Conservation (phyloP, 257 asterid species). For the Solanum sejunctum region DNA sequence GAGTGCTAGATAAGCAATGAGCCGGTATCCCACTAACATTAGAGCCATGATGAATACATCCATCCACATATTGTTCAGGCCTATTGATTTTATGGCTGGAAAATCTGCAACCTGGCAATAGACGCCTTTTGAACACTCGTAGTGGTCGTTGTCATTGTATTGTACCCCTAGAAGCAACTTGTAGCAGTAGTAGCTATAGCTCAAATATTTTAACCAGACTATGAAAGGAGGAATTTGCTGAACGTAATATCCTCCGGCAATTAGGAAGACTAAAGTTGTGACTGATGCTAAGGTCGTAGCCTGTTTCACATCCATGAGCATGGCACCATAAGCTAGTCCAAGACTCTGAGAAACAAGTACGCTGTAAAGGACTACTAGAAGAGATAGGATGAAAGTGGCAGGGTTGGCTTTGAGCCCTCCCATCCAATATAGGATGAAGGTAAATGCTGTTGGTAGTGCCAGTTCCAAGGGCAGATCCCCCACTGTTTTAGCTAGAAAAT, state of each 20-base stretch:
- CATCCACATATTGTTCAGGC: conserved; percentile 60
- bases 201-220: conserved; percentile 72
- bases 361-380: conserved; percentile 65
- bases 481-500: conserved; percentile 75
- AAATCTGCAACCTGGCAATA: conserved; percentile 71
- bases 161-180: conserved; percentile 88
- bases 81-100: conserved; percentile 73
- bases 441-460: conserved; percentile 86
- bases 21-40: conserved; percentile 77
- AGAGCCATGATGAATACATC: conserved; percentile 54
- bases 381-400: conserved; percentile 64
- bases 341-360: conserved; percentile 92
- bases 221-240: conserved; percentile 83
- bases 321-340: conserved; percentile 85
- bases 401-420: conserved; percentile 94
- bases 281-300: conserved; percentile 97
- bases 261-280: conserved; percentile 79
- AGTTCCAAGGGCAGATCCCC: conserved; percentile 95
- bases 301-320: conserved; percentile 91
- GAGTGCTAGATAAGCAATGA: conserved; percentile 77
- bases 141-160: conserved; percentile 48
- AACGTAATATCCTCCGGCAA: conserved; percentile 93
- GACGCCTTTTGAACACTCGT: conserved; percentile 68
- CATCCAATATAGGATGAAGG: conserved; percentile 95
- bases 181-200: conserved; percentile 90